Evolutionary conservation across 768 basidiomycete species (phyloP).

Genomic region (Pleurotus citrinopileatus): DNA sequence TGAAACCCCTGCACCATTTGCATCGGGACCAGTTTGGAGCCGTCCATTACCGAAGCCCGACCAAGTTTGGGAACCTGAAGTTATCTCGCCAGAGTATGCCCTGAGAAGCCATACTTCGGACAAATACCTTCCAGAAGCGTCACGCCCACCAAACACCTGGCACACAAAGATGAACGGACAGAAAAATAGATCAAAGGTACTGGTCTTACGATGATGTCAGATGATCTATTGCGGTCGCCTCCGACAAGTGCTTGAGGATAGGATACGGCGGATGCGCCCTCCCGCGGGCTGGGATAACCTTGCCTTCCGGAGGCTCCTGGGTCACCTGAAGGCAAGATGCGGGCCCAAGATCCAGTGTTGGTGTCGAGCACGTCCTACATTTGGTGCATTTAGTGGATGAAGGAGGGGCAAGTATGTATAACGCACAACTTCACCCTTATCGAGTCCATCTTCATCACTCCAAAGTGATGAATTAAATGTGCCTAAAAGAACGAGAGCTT

Average conservation of each 20-base stretch:
- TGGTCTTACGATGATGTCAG: conserved; percentile 61
- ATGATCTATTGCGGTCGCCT: conserved; percentile 35
- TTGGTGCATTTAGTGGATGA: conserved; percentile 8
- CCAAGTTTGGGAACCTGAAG: conserved; percentile 56
- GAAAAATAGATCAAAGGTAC: not conserved
- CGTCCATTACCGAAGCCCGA: conserved; percentile 61
- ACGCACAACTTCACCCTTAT: conserved; percentile 73
- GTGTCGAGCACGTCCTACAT: conserved; percentile 60
- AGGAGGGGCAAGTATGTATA: conserved; percentile 2
- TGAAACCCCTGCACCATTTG: conserved; percentile 66
- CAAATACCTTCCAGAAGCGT: conserved; percentile 61
- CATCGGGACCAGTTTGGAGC: conserved; percentile 60
- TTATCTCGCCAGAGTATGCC: conserved; percentile 62
- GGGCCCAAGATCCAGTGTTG: conserved; percentile 63
- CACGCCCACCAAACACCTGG: conserved; percentile 73
- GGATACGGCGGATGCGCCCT: conserved; percentile 68
- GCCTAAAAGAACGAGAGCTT: conserved; percentile 70
- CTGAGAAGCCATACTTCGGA: conserved; percentile 79
- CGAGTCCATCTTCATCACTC: conserved; percentile 60
- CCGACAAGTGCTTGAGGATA: conserved; percentile 57
- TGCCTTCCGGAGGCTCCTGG: conserved; percentile 49
- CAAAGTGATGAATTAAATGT: conserved; percentile 61
- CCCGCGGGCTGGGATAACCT: conserved; percentile 62
- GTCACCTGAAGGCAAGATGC: conserved; percentile 74
- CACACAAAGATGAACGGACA: conserved; percentile 9